phyloP scores from a whole-genome alignment of 2,329 filamentous ascomycete genomes.

The Colletotrichum somersetense region DNA sequence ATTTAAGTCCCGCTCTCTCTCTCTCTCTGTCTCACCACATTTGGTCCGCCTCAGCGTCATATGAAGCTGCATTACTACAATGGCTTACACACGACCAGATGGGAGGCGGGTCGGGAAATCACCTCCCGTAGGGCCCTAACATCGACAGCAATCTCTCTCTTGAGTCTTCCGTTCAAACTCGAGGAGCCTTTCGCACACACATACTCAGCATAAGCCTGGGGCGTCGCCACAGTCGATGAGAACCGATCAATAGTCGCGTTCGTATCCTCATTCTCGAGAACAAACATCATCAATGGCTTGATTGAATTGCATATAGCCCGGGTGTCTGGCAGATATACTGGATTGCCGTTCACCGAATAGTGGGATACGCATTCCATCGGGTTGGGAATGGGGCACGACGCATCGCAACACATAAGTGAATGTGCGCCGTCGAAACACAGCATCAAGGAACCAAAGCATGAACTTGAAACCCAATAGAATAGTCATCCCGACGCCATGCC shows the following conservation, averaged over 20 bases:
- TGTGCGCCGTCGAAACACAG: background rate
- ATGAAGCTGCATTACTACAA: background rate
- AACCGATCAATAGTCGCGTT: background rate
- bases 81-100: background rate
- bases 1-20: background rate
- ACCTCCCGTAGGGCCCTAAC: no score
- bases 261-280: no score
- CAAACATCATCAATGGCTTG: background rate
- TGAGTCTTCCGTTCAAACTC: background rate
- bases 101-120: background rate
- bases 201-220: background rate
- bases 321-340: background rate
- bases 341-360: background rate
- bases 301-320: background rate
- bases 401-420: background rate
- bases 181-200: no score
- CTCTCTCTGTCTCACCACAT: background rate
- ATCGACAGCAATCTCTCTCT: background rate
- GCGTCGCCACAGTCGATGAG: no score
- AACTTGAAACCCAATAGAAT: conserved; percentile 38
- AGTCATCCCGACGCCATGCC: conserved; percentile 42
- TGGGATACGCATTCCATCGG: background rate
- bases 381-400: no score
- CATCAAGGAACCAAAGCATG: conserved; percentile 12
- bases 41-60: no score